phyloP scores from a whole-genome alignment of 2,329 filamentous ascomycete species.

The Sporothrix sp. region DNA sequence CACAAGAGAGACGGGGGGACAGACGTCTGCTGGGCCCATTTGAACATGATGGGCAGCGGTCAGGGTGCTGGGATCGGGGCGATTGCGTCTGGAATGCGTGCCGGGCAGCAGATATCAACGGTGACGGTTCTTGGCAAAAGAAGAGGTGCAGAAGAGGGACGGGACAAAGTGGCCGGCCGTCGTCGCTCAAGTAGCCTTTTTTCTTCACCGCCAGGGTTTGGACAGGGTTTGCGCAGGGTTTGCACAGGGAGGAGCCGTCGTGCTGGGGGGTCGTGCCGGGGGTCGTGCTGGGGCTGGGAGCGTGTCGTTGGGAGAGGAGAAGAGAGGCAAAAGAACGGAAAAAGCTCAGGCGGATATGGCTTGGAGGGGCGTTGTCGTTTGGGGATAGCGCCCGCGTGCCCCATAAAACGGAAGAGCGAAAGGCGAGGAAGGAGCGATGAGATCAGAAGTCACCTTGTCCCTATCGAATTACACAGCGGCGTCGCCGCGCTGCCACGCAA shows the following conservation, averaged over 20 bases:
- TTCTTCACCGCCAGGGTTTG: slow-evolving; percentile 6
- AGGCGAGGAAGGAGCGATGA: slow-evolving; percentile 3
- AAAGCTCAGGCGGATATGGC: too few species aligned
- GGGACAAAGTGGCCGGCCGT: too few species aligned
- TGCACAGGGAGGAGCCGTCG: too few species aligned
- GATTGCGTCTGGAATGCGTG: neutral
- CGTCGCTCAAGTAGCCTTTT: too few species aligned
- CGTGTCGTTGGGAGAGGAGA: too few species aligned
- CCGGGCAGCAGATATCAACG: neutral
- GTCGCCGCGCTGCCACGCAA: too few species aligned
- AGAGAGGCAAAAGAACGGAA: neutral
- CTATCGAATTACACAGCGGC: too few species aligned
- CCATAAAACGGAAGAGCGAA: neutral
- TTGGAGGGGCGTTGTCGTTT: too few species aligned
- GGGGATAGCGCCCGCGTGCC: slow-evolving; percentile 1
- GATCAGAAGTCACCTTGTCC: too few species aligned
- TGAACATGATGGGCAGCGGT: slow-evolving; percentile 56
- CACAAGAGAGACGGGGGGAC: slow-evolving; percentile 23
- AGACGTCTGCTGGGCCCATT: slow-evolving; percentile 89
- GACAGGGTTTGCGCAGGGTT: too few species aligned
- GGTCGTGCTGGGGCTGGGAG: too few species aligned
- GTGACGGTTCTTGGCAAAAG: neutral
- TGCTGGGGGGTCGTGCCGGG: too few species aligned
- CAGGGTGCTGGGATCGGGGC: neutral
- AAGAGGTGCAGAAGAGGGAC: neutral